Evolutionary conservation across 257 asterid genomes (phyloP).

Genomic region (Fraxinus americana): DNA sequence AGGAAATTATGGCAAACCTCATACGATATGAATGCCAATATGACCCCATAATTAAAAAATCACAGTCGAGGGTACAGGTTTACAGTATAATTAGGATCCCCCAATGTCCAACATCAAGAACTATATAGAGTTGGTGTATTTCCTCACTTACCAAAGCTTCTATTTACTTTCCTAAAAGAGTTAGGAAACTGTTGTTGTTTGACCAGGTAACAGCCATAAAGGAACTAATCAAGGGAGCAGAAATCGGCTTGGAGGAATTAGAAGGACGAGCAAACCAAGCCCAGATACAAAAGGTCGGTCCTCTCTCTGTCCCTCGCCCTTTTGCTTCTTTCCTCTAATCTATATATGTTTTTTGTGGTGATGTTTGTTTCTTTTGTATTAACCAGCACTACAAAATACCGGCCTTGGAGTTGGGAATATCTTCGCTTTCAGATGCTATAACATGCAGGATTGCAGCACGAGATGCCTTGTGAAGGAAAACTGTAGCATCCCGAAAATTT

Average conservation of each 20-base stretch:
- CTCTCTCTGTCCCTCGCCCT: background rate
- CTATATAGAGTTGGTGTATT: background rate
- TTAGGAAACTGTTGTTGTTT: background rate
- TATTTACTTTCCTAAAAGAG: background rate
- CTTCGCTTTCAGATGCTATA: constrained; percentile 80
- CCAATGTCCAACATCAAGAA: background rate
- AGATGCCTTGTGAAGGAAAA: constrained; percentile 61
- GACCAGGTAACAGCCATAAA: constrained; percentile 51
- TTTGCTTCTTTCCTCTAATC: background rate
- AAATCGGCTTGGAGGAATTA: constrained; percentile 72
- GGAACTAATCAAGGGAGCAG: constrained; percentile 65
- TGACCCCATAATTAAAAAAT: background rate
- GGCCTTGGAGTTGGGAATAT: constrained; percentile 64
- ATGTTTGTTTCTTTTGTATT: constrained; percentile 13
- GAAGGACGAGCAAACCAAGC: constrained; percentile 63
- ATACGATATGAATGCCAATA: background rate
- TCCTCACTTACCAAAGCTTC: background rate
- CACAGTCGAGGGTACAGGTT: background rate
- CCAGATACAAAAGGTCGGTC: constrained; percentile 73
- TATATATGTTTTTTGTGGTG: constrained; percentile 12
- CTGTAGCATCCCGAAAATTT: too few relatives aligned
- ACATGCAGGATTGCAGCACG: constrained; percentile 81
- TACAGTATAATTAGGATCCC: background rate
- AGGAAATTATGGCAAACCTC: background rate
- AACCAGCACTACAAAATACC: constrained; percentile 81